Evolutionary conservation across 352 stramenopile species (phyloP), one percentile per base, ranked within the genome.

Genomic region (Pythium phragmiticola): DNA sequence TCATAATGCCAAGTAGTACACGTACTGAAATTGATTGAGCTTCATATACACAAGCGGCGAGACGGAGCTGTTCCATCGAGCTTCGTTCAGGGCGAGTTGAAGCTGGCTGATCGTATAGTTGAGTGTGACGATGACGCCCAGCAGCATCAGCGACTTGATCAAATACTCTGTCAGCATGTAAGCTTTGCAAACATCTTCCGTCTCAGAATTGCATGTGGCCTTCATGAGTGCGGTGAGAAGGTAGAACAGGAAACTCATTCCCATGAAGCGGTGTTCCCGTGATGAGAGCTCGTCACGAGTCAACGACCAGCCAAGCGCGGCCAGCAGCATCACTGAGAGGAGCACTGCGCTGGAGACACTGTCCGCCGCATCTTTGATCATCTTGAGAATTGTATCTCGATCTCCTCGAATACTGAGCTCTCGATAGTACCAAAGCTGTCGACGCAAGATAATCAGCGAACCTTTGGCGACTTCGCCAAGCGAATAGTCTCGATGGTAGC

Each of bases 41-140:
- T 87, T 87, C 73, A 87, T 87, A 62, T 89, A 87, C 19, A 74
- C 81, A 23, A 88, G 62, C 16, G 82, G 77, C 0, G 78, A 85
- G 33, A 83, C 72, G 56, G 73, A 73, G 53, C 76, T 76, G 57
- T 87, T 79, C 82, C 82, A 90, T 17, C 79, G 72, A 26, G 73
- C 69, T 52, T 83, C 78, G 12, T 76, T 78, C 16, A 85, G 56
- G 19, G 71, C 62, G 21, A 76, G 57, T 3, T 76, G 74, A 28
- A 91, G 60, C 45, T 87, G 79, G 14, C 70, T 75, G 50, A 87
- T 83, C 28, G 72, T 88, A 57, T 83, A 88, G 56, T 91, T 88
- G 37, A 91, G 72, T n/a, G 80, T 72, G 6, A 86, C 72, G 43
- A 89, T 78, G 16, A 91, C 75, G 1, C 76, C 79, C 11, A 89